Evolutionary conservation across 2,329 filamentous ascomycete genomes (phyloP), one percentile per base, ranked within the genome.

Genomic region (Cladosporium sp.): DNA sequence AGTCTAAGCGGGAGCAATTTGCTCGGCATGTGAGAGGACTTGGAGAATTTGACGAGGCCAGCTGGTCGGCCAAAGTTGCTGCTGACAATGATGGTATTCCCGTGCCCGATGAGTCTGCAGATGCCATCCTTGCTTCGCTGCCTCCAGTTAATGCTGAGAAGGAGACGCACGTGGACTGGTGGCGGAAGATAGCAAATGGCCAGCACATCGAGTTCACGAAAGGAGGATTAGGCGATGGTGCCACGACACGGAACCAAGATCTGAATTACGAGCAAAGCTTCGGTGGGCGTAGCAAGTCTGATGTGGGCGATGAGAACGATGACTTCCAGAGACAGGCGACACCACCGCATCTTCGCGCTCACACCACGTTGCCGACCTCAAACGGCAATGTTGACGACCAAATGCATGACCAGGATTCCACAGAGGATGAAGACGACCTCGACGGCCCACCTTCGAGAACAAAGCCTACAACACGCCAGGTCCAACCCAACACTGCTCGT

Each of bases 21-120:
- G 82, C 80, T 16, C 80, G 78, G 68, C 77, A 84, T 68, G 80
- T 89, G 39, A 83, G 81, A 71, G 86, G 86, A 0, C 76, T 88
- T 49, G 81, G 79, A 6, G 75, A 76, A 11, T 89, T 89, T 67
- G 79, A 86, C 66, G 79, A 83, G 68, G 69, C 76, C 23, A 66
- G 69, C 3, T 88, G 85, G 73, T 65, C 54, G 46, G 60, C 56
- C 10, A 54, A 21, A 30, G 26, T 54, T 32, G 26, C 26, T 54
- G 26, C 51, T 21, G 51, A 30, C 1, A 54, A 16, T 16, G 28
- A 54, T n/a, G 7, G 3, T 4, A 4, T 32, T 21, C 18, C 28
- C 16, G 30, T 54, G 18, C 5, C 16, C 0, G n/a, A 30, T 28
- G 51, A 23, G 3, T 30, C 39, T 18, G 18, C 16, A 6, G 54